Percentiles rank a stretch among this genome's conserved stretches.
phyloP scores from a whole-genome alignment of 495 filamentous ascomycete genomes.

The Xylona heveae region DNA sequence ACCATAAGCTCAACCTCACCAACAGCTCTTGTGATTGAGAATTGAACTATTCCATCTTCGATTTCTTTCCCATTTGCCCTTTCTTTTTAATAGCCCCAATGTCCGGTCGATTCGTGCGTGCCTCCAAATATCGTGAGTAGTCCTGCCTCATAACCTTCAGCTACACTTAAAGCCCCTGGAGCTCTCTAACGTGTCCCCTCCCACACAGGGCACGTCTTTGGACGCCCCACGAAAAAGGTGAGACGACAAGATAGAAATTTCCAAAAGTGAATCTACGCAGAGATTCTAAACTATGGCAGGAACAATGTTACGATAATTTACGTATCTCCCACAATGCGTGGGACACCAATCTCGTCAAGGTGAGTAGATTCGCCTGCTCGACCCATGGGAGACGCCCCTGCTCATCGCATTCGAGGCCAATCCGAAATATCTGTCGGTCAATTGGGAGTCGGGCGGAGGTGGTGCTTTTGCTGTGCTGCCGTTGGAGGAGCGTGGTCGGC shows the following conservation, averaged over 20 bases:
- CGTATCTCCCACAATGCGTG: constrained; percentile 90
- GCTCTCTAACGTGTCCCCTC: constrained; percentile 12
- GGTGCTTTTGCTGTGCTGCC: constrained; percentile 96
- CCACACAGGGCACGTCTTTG: constrained; percentile 79
- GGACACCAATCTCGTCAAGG: constrained; percentile 97
- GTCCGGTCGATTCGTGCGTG: constrained; percentile 93
- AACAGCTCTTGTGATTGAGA: constrained; percentile 7
- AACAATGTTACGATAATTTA: constrained; percentile 94
- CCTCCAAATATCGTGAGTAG: constrained; percentile 91
- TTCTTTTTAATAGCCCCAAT: constrained; percentile 21
- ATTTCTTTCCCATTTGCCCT: neutral
- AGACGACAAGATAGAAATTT: constrained; percentile 8
- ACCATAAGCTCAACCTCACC: too few species aligned
- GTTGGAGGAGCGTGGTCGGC: constrained; percentile 62
- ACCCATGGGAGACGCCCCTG: constrained; percentile 1
- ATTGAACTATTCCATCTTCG: neutral
- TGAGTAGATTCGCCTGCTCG: constrained; percentile 15
- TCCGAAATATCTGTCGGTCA: constrained; percentile 86
- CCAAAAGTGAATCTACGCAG: neutral
- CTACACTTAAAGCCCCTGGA: constrained; percentile 11
- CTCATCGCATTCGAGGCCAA: constrained; percentile 44
- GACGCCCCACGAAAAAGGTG: constrained; percentile 80
- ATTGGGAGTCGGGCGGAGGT: constrained; percentile 94
- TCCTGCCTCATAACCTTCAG: constrained; percentile 12
- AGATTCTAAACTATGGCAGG: constrained; percentile 18